phyloP scores from a whole-genome alignment of 257 asterid species.

The Rhazya stricta region DNA sequence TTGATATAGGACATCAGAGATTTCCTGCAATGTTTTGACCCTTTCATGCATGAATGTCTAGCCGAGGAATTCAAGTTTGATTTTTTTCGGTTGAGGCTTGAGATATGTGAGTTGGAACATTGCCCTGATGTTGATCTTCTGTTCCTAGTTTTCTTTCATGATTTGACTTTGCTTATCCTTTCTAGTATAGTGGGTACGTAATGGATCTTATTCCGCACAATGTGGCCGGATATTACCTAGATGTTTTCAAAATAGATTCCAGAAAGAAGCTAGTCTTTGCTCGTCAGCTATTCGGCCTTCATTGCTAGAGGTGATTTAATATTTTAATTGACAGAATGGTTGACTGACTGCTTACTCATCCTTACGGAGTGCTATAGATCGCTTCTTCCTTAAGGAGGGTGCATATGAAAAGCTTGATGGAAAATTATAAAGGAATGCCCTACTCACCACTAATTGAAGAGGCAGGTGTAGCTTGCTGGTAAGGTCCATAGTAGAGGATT shows the following conservation, averaged over 20 bases:
- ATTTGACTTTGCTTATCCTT: background rate
- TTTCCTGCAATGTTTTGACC: background rate
- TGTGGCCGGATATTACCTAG: background rate
- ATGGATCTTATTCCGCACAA: too few relatives aligned
- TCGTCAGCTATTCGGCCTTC: conserved; percentile 91
- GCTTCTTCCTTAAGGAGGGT: too few relatives aligned
- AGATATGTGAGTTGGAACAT: background rate
- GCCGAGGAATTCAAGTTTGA: background rate
- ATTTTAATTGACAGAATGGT: background rate
- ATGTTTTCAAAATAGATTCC: conserved; percentile 90
- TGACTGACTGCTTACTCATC: too few relatives aligned
- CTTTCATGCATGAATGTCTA: background rate
- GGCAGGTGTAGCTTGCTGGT: too few relatives aligned
- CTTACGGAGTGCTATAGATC: too few relatives aligned
- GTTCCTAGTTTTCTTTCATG: background rate
- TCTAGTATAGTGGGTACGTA: background rate
- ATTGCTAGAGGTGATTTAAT: conserved; percentile 60
- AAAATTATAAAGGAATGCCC: too few relatives aligned
- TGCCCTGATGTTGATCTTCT: background rate
- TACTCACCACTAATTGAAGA: too few relatives aligned
- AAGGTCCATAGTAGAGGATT: background rate
- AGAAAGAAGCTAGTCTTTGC: conserved; percentile 79
- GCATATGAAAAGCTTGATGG: too few relatives aligned
- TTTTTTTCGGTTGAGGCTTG: background rate
- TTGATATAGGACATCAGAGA: background rate